Evolutionary conservation across 2,329 filamentous ascomycete species (phyloP).

Genomic region (Xylariaceae sp.): DNA sequence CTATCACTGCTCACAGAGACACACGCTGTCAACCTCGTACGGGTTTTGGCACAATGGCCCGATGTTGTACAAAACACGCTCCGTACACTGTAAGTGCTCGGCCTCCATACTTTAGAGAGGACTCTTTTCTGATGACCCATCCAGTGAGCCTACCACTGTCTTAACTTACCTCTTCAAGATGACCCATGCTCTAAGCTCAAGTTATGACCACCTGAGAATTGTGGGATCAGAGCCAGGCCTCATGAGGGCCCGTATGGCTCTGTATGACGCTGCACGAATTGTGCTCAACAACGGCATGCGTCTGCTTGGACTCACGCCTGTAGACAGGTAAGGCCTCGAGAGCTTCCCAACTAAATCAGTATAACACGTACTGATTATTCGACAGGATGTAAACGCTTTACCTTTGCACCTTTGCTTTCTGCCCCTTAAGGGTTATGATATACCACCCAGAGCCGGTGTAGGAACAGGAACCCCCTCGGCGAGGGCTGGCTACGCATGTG

Average conservation of each 20-base stretch:
- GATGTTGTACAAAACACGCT: conserved; percentile 79
- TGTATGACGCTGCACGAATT: conserved; percentile 70
- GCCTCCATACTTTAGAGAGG: not conserved
- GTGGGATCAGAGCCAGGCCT: conserved; percentile 71
- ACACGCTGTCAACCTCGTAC: conserved; percentile 56
- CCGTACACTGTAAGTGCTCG: conserved; percentile 54
- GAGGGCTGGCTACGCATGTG: not conserved
- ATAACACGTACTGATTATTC: not conserved
- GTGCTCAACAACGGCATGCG: conserved; percentile 81
- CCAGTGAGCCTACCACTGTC: conserved; percentile 59
- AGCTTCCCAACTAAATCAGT: not conserved
- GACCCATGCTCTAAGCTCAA: conserved; percentile 72
- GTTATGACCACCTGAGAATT: conserved; percentile 76
- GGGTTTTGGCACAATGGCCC: conserved; percentile 76
- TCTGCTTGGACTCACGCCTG: conserved; percentile 69
- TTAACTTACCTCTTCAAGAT: conserved; percentile 60
- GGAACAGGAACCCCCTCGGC: not conserved
- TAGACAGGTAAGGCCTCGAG: conserved; percentile 50
- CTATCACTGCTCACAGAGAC: conserved; percentile 55
- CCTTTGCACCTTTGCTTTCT: not conserved
- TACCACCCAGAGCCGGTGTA: not conserved
- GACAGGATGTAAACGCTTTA: conserved; percentile 16
- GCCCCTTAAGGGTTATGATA: not conserved
- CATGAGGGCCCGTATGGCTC: conserved; percentile 65
- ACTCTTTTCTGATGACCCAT: conserved; percentile 1